phyloP scores from a whole-genome alignment of 2,329 filamentous ascomycete genomes.

The Stagonosporopsis tanaceti region DNA sequence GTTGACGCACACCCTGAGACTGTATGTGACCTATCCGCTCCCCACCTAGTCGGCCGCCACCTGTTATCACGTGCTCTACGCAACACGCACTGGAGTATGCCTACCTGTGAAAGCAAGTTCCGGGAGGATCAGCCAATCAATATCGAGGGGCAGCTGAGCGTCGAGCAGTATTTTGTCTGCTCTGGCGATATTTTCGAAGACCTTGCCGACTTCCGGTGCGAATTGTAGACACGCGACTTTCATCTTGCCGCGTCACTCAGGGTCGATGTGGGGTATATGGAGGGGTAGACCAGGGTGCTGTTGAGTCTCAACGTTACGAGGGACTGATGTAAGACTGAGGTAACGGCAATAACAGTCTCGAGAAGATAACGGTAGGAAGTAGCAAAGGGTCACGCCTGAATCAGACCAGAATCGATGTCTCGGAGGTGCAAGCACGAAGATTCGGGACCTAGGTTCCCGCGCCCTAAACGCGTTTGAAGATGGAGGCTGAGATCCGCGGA shows the following conservation, averaged over 20 bases:
- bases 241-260: constrained; percentile 56
- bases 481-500: constrained; percentile 9
- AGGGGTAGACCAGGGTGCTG: constrained; percentile 12
- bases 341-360: background rate
- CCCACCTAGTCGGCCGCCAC: background rate
- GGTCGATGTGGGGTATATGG: constrained; percentile 16
- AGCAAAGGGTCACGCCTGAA: background rate
- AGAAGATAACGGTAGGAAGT: too few species aligned
- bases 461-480: constrained; percentile 13
- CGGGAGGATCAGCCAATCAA: constrained; percentile 77
- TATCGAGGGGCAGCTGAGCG: constrained; percentile 51
- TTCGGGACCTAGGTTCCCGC: constrained; percentile 19
- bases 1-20: background rate
- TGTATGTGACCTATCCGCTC: background rate
- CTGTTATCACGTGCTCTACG: constrained; percentile 5
- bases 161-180: constrained; percentile 70
- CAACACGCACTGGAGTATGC: background rate
- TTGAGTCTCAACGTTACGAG: background rate
- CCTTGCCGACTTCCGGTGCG: constrained; percentile 72
- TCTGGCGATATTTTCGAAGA: constrained; percentile 73
- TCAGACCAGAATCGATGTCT: constrained; percentile 3
- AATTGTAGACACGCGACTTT: constrained; percentile 77
- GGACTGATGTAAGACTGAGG: background rate
- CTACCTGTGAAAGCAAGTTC: constrained; percentile 78
- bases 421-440: constrained; percentile 14